Percentiles rank a stretch among this genome's conserved stretches.
Conservation (phyloP, 108 stramenopile genomes). For the Conticribra weissflogii region DNA sequence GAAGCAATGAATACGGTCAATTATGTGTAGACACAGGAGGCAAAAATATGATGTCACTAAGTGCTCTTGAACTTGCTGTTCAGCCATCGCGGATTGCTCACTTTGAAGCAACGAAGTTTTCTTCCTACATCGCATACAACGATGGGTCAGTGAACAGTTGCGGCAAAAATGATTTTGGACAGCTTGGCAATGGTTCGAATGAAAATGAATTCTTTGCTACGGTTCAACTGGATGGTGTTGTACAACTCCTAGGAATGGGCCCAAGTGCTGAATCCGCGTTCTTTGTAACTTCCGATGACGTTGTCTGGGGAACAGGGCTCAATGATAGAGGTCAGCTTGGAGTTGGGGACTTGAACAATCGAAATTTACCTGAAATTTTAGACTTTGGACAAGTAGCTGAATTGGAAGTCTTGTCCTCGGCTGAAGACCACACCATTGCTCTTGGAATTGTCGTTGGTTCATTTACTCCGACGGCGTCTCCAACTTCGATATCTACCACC, state of each 20-base stretch:
- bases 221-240: constrained; percentile 16
- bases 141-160: constrained; percentile 55
- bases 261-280: constrained; percentile 41
- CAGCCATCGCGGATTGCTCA: neutral
- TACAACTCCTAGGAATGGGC: constrained; percentile 27
- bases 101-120: constrained; percentile 36
- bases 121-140: constrained; percentile 42
- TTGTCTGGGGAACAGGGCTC: constrained; percentile 38
- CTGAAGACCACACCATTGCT: constrained; percentile 43
- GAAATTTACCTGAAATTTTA: constrained; percentile 38
- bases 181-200: constrained; percentile 41
- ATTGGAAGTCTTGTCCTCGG: constrained; percentile 28
- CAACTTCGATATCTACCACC: neutral
- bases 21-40: constrained; percentile 40
- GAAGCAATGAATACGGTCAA: constrained; percentile 45
- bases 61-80: constrained; percentile 29
- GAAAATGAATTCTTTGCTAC: constrained; percentile 22
- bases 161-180: constrained; percentile 55
- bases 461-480: neutral
- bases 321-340: constrained; percentile 48
- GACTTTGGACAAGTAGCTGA: constrained; percentile 14
- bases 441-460: constrained; percentile 14
- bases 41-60: constrained; percentile 14
- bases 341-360: constrained; percentile 32
- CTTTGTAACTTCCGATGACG: constrained; percentile 33